Conservation (phyloP, 2,329 filamentous ascomycete species). For the Pseudogymnoascus sp. region DNA sequence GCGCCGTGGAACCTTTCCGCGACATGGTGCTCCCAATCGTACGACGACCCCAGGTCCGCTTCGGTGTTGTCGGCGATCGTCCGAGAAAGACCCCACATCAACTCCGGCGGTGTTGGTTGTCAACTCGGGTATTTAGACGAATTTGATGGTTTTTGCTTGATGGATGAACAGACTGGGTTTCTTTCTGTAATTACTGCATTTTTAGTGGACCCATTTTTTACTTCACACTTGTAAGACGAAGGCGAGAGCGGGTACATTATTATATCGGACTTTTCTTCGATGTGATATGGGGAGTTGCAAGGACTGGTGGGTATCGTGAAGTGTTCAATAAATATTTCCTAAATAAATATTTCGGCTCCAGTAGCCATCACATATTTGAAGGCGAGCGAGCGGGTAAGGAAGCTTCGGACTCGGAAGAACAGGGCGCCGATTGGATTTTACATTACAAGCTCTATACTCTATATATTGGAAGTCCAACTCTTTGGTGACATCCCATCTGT, state of each 20-base stretch:
- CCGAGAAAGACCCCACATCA: neutral
- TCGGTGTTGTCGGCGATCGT: neutral
- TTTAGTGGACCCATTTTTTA: neutral
- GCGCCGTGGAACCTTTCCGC: neutral
- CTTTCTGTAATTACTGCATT: neutral
- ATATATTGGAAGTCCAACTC: neutral
- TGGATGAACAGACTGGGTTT: neutral
- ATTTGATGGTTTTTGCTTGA: neutral
- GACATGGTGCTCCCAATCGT: neutral
- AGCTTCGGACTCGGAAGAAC: too few relatives aligned
- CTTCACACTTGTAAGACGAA: neutral
- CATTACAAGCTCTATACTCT: neutral
- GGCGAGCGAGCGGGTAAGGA: too few relatives aligned
- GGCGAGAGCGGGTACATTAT: neutral
- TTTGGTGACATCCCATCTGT: neutral
- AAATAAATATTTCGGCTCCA: too few relatives aligned
- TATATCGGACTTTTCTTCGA: neutral
- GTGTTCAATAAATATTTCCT: too few relatives aligned
- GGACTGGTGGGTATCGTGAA: neutral
- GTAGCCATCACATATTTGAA: too few relatives aligned
- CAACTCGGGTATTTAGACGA: neutral
- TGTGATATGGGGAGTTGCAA: neutral
- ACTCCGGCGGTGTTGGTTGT: too few relatives aligned
- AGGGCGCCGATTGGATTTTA: neutral
- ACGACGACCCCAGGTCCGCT: neutral